Conservation (phyloP, 2,329 filamentous ascomycete genomes). For the Penicillium oxalicum region DNA sequence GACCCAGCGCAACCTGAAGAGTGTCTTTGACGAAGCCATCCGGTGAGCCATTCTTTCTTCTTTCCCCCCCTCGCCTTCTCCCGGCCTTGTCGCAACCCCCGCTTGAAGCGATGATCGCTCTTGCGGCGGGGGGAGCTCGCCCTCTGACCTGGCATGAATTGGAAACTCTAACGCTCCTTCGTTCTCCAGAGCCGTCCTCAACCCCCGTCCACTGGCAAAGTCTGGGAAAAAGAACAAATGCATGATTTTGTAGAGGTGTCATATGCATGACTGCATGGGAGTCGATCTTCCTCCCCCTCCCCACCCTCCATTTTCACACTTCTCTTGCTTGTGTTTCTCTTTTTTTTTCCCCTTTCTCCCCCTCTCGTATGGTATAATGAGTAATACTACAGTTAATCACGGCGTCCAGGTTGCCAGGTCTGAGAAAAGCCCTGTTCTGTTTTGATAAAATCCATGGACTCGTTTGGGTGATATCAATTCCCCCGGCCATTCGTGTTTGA, state of each 20-base stretch:
- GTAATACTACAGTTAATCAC: slow-evolving; percentile 34
- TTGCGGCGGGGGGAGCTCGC: too few relatives aligned
- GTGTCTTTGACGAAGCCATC: slow-evolving; percentile 97
- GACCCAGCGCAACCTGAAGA: slow-evolving; percentile 95
- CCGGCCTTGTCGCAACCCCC: not conserved
- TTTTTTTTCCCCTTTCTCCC: slow-evolving; percentile 5
- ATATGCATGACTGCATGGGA: slow-evolving; percentile 9
- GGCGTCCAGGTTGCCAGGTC: slow-evolving; percentile 28
- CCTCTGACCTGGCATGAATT: too few relatives aligned
- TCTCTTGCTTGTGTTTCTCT: too few relatives aligned
- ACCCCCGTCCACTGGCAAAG: slow-evolving; percentile 42
- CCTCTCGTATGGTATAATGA: slow-evolving; percentile 29
- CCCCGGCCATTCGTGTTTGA: slow-evolving; percentile 11
- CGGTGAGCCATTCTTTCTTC: slow-evolving; percentile 55
- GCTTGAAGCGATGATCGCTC: too few relatives aligned
- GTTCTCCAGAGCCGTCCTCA: slow-evolving; percentile 41
- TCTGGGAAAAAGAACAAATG: slow-evolving; percentile 43
- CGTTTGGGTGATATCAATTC: slow-evolving; percentile 3
- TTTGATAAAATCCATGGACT: slow-evolving; percentile 25
- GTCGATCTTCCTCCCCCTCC: too few relatives aligned
- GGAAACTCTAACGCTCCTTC: not conserved
- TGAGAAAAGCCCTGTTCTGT: slow-evolving; percentile 8
- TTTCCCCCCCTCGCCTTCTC: not conserved
- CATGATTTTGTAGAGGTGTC: slow-evolving; percentile 37
- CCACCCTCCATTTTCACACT: too few relatives aligned